A percentile compares a stretch with the other conserved stretches of the same genome.
Conservation (phyloP, 148 eudicot species). For the Mesembryanthemum crystallinum region DNA sequence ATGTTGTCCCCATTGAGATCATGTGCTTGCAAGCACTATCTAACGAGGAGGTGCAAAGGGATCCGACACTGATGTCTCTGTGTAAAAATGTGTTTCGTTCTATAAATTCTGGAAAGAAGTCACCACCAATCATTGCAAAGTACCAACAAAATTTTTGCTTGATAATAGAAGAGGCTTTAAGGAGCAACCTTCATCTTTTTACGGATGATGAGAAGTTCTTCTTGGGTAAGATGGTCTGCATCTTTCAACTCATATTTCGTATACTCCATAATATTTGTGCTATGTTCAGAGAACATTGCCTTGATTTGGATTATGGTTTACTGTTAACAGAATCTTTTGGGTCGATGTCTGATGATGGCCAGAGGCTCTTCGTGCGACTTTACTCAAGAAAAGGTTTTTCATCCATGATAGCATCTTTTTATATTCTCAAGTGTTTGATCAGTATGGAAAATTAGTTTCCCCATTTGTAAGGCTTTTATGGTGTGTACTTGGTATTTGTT, state of each 20-base stretch:
- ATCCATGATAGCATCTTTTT: background rate
- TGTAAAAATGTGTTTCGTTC: conserved; percentile 52
- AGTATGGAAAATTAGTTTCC: background rate
- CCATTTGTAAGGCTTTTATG: background rate
- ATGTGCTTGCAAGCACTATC: conserved; percentile 31
- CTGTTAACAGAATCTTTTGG: conserved; percentile 54
- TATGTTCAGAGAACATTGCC: background rate
- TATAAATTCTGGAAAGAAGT: conserved; percentile 37
- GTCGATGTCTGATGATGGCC: conserved; percentile 80
- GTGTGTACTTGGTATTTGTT: too few relatives aligned
- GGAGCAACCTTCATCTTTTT: conserved; percentile 55
- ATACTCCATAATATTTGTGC: background rate
- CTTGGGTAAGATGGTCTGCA: conserved; percentile 44
- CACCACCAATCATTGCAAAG: conserved; percentile 44
- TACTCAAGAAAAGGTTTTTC: conserved; percentile 79
- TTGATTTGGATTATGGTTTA: conserved; percentile 15
- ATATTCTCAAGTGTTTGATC: conserved; percentile 4
- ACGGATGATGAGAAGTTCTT: conserved; percentile 55
- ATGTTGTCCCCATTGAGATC: conserved; percentile 63
- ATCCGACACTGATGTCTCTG: conserved; percentile 42
- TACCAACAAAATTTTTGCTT: conserved; percentile 69
- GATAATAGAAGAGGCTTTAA: conserved; percentile 69
- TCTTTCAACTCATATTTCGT: background rate
- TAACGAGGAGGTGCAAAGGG: conserved; percentile 32
- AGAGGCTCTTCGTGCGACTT: conserved; percentile 82